Percentiles rank a stretch among this genome's conserved stretches.
These are phyloP conservation scores for Ballota nigra DNA, from an alignment of 257 asterid genomes.

Conservation along the genomic window DNA sequence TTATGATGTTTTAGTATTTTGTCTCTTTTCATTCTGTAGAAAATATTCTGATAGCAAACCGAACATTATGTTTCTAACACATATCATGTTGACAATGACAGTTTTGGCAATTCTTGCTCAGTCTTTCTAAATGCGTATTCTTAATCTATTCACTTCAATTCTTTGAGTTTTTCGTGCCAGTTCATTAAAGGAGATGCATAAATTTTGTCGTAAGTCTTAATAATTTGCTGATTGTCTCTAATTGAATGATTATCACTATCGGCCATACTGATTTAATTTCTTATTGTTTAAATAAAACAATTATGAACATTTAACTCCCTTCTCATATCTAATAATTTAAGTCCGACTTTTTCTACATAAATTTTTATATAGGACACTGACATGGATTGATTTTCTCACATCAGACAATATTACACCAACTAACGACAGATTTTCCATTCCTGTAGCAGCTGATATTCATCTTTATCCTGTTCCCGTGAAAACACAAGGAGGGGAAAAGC, in stretches of 20 bases:
- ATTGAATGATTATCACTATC: neutral
- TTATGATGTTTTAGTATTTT: no score
- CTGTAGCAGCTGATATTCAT: constrained; percentile 55
- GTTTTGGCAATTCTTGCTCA: neutral
- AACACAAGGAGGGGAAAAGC: constrained; percentile 73
- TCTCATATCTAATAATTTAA: neutral
- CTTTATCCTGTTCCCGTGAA: constrained; percentile 79
- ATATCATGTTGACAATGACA: neutral
- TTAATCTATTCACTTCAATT: neutral
- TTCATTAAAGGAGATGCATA: neutral
- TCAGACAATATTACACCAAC: neutral
- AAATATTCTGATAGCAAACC: neutral
- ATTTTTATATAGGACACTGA: neutral
- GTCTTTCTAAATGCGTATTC: neutral
- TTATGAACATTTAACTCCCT: neutral
- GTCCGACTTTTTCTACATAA: neutral
- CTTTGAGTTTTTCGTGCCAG: neutral
- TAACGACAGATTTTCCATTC: neutral
- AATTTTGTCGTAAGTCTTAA: neutral
- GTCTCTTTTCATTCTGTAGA: neutral
- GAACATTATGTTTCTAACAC: neutral
- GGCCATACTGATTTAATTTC: neutral
- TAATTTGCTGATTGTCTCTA: neutral
- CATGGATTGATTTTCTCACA: neutral
- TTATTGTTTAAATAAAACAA: neutral